Percentiles rank a stretch among this genome's conserved stretches.
Evolutionary conservation across 208 protist genomes (phyloP).

Genomic region (Cochliopodium minus): DNA sequence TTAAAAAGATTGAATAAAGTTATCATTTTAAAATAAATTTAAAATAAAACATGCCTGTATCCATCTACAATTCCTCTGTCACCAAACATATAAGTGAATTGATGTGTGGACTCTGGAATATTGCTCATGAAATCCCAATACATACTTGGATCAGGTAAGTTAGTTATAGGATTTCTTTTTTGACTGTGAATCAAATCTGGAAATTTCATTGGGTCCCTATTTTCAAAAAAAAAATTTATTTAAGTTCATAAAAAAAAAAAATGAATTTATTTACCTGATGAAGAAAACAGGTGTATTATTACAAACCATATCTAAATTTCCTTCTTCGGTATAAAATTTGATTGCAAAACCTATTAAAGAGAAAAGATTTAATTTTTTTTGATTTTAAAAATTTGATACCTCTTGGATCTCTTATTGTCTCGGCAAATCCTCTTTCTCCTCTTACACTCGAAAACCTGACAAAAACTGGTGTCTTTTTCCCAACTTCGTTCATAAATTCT

Average conservation of each 20-base stretch:
- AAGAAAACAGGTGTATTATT: slow-evolving; percentile 55
- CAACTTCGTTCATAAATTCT: slow-evolving; percentile 38
- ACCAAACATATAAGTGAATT: slow-evolving; percentile 39
- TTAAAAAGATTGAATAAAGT: background rate
- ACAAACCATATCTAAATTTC: slow-evolving; percentile 51
- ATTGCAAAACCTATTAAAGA: background rate
- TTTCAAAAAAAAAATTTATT: background rate
- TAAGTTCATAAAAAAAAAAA: background rate
- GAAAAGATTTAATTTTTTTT: background rate
- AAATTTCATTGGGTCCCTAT: background rate
- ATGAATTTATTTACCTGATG: slow-evolving; percentile 14
- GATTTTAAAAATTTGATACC: background rate
- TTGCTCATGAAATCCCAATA: slow-evolving; percentile 42
- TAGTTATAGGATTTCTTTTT: slow-evolving; percentile 43
- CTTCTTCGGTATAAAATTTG: slow-evolving; percentile 33
- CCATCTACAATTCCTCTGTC: slow-evolving; percentile 34
- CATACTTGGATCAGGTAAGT: slow-evolving; percentile 15
- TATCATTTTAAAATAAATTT: background rate
- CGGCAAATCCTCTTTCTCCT: slow-evolving; percentile 32
- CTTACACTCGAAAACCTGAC: slow-evolving; percentile 52
- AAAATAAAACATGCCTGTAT: background rate
- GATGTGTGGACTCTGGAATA: slow-evolving; percentile 39
- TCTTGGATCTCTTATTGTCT: background rate
- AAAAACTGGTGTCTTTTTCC: slow-evolving; percentile 46
- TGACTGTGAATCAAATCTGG: slow-evolving; percentile 44